Percentiles rank a stretch among this genome's conserved stretches.
Evolutionary conservation across 2,329 filamentous ascomycete genomes (phyloP).

Genomic region (Plenodomus biglobosus): DNA sequence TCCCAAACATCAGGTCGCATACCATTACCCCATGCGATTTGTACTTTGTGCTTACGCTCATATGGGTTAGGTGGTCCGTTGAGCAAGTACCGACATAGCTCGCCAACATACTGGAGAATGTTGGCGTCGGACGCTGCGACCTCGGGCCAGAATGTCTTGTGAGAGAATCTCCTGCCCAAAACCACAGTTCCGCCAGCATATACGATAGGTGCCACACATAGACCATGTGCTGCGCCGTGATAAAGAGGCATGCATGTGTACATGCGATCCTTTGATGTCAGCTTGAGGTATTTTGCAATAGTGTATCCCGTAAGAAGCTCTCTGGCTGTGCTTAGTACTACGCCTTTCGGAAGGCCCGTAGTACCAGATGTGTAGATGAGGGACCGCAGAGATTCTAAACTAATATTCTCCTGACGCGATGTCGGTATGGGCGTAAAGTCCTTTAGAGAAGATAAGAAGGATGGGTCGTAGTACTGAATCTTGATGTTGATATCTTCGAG

Average conservation of each 20-base stretch:
- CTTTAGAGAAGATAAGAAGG: constrained; percentile 25
- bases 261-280: constrained; percentile 34
- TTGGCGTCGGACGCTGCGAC: constrained; percentile 35
- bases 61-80: constrained; percentile 37
- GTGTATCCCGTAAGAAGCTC: constrained; percentile 30
- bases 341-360: constrained; percentile 41
- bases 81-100: constrained; percentile 42
- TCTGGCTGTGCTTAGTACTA: constrained; percentile 30
- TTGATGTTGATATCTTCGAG: constrained; percentile 25
- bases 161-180: constrained; percentile 36
- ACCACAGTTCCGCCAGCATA: constrained; percentile 38
- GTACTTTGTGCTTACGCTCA: constrained; percentile 37
- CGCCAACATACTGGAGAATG: constrained; percentile 44
- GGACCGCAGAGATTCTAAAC: constrained; percentile 28
- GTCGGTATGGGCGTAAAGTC: constrained; percentile 28
- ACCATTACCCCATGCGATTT: constrained; percentile 46
- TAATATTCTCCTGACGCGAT: constrained; percentile 23
- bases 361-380: constrained; percentile 44
- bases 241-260: constrained; percentile 46
- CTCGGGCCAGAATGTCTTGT: constrained; percentile 44
- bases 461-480: constrained; percentile 36
- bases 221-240: constrained; percentile 37
- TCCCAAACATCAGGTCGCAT: constrained; percentile 48
- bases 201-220: constrained; percentile 34
- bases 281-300: constrained; percentile 25